Conservation (phyloP, 768 basidiomycete genomes). For the Naganishia onofrii region DNA sequence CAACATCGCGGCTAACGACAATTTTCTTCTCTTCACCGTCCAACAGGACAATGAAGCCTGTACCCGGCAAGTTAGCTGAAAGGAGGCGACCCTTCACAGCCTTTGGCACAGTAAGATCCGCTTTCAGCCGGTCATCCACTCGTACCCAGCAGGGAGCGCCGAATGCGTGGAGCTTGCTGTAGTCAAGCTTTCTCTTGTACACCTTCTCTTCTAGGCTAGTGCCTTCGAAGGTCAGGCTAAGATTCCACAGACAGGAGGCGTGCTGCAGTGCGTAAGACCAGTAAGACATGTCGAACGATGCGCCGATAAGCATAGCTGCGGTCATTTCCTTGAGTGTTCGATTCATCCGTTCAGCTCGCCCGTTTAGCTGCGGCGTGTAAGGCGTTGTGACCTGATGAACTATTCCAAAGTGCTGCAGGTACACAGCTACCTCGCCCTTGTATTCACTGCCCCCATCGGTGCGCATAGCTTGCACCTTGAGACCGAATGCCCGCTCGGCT, state of each 20-base stretch:
- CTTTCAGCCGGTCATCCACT: background rate
- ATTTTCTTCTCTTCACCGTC: background rate
- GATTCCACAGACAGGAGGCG: background rate
- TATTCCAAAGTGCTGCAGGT: constrained; percentile 12
- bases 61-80: background rate
- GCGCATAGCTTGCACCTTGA: constrained; percentile 25
- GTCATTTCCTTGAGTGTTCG: constrained; percentile 36
- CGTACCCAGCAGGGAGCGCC: background rate
- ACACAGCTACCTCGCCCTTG: constrained; percentile 1
- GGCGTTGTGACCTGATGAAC: constrained; percentile 27
- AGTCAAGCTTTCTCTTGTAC: constrained; percentile 7
- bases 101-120: background rate
- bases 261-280: constrained; percentile 28
- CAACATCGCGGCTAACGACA: background rate
- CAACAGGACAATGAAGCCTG: background rate
- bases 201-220: background rate
- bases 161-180: constrained; percentile 1
- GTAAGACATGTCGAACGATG: constrained; percentile 18
- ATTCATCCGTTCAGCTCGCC: constrained; percentile 33
- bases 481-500: background rate
- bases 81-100: background rate
- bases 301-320: constrained; percentile 25
- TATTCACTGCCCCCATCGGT: constrained; percentile 35
- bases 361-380: constrained; percentile 30
- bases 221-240: background rate